Evolutionary conservation across 768 basidiomycete genomes (phyloP).

Genomic region (Boletus barrowsii): DNA sequence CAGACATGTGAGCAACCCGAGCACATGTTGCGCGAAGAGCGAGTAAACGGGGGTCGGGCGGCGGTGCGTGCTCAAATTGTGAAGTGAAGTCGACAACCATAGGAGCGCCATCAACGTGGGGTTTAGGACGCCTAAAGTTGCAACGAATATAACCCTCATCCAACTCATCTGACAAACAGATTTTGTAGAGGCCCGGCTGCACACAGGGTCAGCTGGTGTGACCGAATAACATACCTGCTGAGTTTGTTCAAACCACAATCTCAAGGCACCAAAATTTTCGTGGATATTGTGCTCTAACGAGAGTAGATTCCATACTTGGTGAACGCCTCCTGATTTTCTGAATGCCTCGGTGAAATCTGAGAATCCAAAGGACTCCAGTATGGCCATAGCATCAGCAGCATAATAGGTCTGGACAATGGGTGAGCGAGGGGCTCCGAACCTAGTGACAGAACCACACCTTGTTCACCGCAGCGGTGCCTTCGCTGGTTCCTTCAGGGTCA

Average conservation of each 20-base stretch:
- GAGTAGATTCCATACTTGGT: neutral
- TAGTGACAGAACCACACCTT: neutral
- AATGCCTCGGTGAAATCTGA: neutral
- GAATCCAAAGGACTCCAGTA: neutral
- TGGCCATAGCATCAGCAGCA: neutral
- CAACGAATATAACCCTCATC: too few species aligned
- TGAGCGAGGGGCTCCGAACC: neutral
- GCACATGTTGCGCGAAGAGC: slow-evolving; percentile 2
- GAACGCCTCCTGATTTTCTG: neutral
- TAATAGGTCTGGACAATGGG: neutral
- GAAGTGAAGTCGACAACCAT: neutral
- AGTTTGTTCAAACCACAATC: neutral
- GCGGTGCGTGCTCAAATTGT: neutral
- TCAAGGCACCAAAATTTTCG: accelerated
- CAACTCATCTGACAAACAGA: neutral
- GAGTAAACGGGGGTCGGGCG: neutral
- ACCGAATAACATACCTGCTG: neutral
- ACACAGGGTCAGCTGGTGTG: neutral
- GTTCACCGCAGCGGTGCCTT: neutral
- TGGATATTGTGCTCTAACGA: neutral
- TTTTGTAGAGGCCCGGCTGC: neutral
- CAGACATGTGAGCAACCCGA: slow-evolving; percentile 3
- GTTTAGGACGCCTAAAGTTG: too few species aligned
- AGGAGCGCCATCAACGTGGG: neutral
- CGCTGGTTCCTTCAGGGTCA: neutral